Percentiles rank a stretch among this genome's conserved stretches.
These are phyloP conservation scores for Eleusine indica DNA, from an alignment of 176 grass and related monocot species.

Conservation along the genomic window DNA sequence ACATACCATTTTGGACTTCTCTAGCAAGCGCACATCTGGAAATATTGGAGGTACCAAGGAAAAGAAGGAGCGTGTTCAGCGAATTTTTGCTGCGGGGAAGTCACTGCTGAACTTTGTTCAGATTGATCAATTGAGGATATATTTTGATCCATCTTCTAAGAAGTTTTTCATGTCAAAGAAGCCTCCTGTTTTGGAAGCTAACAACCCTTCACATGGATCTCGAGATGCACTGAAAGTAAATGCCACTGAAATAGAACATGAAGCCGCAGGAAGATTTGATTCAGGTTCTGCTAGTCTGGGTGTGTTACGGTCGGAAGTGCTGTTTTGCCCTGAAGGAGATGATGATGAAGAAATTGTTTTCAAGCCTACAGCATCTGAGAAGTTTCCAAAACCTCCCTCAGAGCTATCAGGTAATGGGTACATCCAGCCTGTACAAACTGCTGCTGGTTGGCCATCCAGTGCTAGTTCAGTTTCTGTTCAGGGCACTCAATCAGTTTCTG, in stretches of 20 bases:
- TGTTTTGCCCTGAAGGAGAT: constrained; percentile 65
- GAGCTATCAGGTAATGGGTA: constrained; percentile 28
- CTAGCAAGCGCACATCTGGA: constrained; percentile 59
- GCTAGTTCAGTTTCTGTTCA: constrained; percentile 1
- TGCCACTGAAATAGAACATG: constrained; percentile 31
- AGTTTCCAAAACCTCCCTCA: constrained; percentile 39
- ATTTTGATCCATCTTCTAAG: constrained; percentile 64
- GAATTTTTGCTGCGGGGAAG: constrained; percentile 75
- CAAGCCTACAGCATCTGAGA: constrained; percentile 61
- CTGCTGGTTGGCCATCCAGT: constrained; percentile 37
- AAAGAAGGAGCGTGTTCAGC: constrained; percentile 66
- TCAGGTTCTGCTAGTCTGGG: constrained; percentile 38
- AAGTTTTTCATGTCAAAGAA: constrained; percentile 68
- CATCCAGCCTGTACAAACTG: constrained; percentile 40
- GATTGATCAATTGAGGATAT: constrained; percentile 71
- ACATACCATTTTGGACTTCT: constrained; percentile 89
- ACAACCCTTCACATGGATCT: constrained; percentile 10
- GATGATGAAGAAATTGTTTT: constrained; percentile 98
- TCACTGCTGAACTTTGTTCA: constrained; percentile 61
- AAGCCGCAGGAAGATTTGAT: constrained; percentile 22
- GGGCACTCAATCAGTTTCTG: constrained; percentile 35
- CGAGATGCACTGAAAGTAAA: constrained; percentile 7
- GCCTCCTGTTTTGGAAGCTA: constrained; percentile 50
- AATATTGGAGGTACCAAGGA: constrained; percentile 69
- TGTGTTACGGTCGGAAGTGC: constrained; percentile 27